phyloP scores from a whole-genome alignment of 2,329 filamentous ascomycete genomes.

The Dactylellina leptospora region DNA sequence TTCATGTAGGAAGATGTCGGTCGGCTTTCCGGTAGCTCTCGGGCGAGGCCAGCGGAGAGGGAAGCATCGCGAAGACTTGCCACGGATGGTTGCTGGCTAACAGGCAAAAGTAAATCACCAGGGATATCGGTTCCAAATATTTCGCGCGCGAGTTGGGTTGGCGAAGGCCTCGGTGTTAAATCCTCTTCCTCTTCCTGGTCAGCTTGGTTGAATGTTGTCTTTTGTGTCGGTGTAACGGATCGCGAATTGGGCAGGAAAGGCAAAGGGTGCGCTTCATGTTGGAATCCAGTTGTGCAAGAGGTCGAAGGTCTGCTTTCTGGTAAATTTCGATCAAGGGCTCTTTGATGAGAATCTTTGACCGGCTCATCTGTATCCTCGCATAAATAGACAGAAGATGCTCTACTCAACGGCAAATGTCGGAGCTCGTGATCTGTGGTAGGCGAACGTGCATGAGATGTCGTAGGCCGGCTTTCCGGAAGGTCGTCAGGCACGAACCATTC shows the following conservation, averaged over 20 bases:
- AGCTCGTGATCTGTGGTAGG: background rate
- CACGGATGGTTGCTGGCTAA: constrained; percentile 25
- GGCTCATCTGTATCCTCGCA: background rate
- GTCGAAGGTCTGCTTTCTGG: constrained; percentile 26
- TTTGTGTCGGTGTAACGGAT: constrained; percentile 8
- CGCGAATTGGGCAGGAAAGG: constrained; percentile 19
- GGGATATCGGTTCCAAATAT: constrained; percentile 2
- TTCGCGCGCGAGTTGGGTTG: constrained; percentile 11
- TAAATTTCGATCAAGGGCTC: background rate
- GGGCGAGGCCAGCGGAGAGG: background rate
- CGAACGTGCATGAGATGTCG: constrained; percentile 10
- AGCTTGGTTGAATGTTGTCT: background rate
- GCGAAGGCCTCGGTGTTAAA: constrained; percentile 36
- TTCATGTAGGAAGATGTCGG: constrained; percentile 26
- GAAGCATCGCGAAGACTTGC: constrained; percentile 18
- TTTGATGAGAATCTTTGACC: background rate
- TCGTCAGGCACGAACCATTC: background rate
- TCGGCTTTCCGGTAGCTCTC: constrained; percentile 34
- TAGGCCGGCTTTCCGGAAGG: constrained; percentile 32
- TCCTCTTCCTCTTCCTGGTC: constrained; percentile 25
- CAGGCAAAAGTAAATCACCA: constrained; percentile 16
- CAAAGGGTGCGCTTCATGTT: background rate
- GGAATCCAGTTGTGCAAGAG: background rate
- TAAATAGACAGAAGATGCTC: constrained; percentile 23
- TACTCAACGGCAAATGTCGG: constrained; percentile 25